These are phyloP conservation scores for Mycena filopes DNA, from an alignment of 768 basidiomycete species.

Conservation along the genomic window DNA sequence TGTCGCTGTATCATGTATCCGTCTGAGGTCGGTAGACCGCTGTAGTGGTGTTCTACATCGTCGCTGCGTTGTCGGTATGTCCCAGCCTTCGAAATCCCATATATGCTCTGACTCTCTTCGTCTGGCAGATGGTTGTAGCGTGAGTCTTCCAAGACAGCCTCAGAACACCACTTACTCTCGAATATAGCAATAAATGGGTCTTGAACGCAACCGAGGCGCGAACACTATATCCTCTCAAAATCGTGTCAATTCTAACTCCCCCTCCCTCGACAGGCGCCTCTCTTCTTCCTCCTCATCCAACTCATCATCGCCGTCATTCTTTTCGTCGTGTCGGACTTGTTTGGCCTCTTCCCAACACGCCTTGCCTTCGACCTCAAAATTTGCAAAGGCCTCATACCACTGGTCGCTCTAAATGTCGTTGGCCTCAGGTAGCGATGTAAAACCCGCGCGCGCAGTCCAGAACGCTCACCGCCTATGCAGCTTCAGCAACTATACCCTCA, in stretches of 20 bases:
- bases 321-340: slow-evolving; percentile 50
- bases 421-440: slow-evolving; percentile 77
- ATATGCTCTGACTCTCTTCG: slow-evolving; percentile 8
- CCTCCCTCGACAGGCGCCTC: slow-evolving; percentile 52
- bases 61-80: slow-evolving; percentile 72
- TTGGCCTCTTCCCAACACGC: slow-evolving; percentile 59
- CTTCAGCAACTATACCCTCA: slow-evolving; percentile 73
- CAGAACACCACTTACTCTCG: not conserved
- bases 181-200: slow-evolving; percentile 74
- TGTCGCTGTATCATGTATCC: not conserved
- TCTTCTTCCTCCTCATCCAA: slow-evolving; percentile 76
- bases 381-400: slow-evolving; percentile 64
- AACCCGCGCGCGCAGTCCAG: no score
- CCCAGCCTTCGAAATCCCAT: not conserved
- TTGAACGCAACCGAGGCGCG: slow-evolving; percentile 62
- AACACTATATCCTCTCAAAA: no score
- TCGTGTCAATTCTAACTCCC: no score
- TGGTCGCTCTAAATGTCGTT: slow-evolving; percentile 68
- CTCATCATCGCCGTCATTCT: slow-evolving; percentile 73
- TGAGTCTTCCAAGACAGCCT: not conserved
- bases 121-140: slow-evolving; percentile 29
- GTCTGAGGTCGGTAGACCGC: slow-evolving; percentile 48
- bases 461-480: slow-evolving; percentile 44
- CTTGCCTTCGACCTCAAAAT: slow-evolving; percentile 57
- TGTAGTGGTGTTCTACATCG: slow-evolving; percentile 72